A percentile compares a stretch with the other conserved stretches of the same genome.
Conservation (phyloP, 352 stramenopile species). For the Globisporangium spiculum region DNA sequence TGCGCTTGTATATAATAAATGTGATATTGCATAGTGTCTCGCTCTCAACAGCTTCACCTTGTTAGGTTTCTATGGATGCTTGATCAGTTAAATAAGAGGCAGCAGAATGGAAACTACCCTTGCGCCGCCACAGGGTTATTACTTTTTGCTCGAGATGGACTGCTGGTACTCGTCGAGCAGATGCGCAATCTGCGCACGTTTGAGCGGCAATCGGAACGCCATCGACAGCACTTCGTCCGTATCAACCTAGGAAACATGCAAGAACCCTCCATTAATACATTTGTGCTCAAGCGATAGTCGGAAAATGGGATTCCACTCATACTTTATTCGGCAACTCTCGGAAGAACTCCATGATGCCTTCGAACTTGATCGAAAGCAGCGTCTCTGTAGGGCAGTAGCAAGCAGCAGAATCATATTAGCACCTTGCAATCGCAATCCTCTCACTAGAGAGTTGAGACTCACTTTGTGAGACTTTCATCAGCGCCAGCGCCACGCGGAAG, state of each 20-base stretch:
- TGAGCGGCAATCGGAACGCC: constrained; percentile 62
- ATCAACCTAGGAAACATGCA: constrained; percentile 39
- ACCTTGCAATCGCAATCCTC: background rate
- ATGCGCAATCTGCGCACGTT: constrained; percentile 43
- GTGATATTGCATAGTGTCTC: too few relatives aligned
- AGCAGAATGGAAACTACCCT: background rate
- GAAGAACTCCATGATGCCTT: constrained; percentile 82
- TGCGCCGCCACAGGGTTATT: background rate
- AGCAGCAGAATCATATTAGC: background rate
- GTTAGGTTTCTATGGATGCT: too few relatives aligned
- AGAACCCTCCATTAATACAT: background rate
- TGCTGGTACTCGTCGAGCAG: constrained; percentile 50
- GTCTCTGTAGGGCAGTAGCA: constrained; percentile 28
- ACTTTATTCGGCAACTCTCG: constrained; percentile 70
- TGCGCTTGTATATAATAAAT: background rate
- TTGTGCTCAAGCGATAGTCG: background rate
- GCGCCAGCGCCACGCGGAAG: constrained; percentile 91
- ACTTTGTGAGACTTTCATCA: constrained; percentile 86
- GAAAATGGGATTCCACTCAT: background rate
- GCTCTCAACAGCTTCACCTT: too few relatives aligned
- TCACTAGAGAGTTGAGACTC: constrained; percentile 19
- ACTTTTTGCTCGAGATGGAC: constrained; percentile 32
- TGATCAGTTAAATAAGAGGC: too few relatives aligned
- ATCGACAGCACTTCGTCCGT: constrained; percentile 51
- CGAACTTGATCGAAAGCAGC: constrained; percentile 56